Evolutionary conservation across 345 rosid species (phyloP).

Genomic region (Boechera stricta): DNA sequence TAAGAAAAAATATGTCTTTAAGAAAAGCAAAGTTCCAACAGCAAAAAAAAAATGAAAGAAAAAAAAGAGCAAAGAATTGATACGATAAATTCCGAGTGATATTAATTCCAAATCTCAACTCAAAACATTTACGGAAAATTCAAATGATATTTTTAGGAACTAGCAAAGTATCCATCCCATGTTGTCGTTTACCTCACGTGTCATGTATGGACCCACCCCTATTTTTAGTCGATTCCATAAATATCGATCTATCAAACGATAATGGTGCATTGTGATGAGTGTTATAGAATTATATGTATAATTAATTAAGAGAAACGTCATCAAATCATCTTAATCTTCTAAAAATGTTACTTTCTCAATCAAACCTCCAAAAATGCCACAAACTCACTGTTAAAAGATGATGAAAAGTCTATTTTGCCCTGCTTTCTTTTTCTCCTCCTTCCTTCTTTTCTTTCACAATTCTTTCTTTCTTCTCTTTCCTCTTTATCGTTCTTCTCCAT

Average conservation of each 20-base stretch:
- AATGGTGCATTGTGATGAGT: conserved; percentile 37
- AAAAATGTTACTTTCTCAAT: no score
- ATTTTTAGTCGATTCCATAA: conserved; percentile 22
- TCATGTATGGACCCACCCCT: conserved; percentile 36
- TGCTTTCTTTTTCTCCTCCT: no score
- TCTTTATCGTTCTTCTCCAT: no score
- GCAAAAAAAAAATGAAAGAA: neutral
- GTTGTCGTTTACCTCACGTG: conserved; percentile 40
- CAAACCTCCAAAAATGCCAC: no score
- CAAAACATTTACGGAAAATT: neutral
- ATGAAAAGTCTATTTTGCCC: no score
- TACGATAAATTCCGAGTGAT: conserved; percentile 9
- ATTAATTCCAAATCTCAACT: conserved; percentile 28
- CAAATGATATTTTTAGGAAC: neutral
- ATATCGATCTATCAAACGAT: conserved; percentile 31
- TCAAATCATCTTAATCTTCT: no score
- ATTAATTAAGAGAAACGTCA: no score
- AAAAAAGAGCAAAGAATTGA: neutral
- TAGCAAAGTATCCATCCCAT: conserved; percentile 19
- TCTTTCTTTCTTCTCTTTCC: no score
- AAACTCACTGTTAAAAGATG: no score
- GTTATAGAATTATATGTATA: neutral
- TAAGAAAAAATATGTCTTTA: neutral
- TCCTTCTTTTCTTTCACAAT: no score
- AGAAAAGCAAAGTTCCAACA: neutral